Conservation (phyloP, 495 filamentous ascomycete species). For the Xylaria cubensis region DNA sequence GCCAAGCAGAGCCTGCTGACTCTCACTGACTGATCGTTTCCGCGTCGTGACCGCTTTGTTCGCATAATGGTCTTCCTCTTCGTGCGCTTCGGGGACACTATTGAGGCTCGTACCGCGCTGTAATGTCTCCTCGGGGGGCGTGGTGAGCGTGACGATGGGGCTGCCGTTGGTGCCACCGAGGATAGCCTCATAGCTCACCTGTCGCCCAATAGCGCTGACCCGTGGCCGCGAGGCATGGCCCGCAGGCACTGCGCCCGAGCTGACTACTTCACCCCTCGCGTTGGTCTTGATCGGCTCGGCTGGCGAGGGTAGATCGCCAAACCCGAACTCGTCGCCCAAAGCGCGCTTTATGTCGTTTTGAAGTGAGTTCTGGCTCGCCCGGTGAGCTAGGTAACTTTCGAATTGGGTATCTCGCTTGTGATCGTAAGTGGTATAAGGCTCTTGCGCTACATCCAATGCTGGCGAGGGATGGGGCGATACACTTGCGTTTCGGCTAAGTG, state of each 20-base stretch:
- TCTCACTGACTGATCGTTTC: conserved; percentile 18
- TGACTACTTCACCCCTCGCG: conserved; percentile 29
- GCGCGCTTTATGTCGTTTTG: conserved; percentile 45
- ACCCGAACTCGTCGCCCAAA: conserved; percentile 51
- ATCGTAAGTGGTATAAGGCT: conserved; percentile 37
- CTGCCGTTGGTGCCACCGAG: conserved; percentile 26
- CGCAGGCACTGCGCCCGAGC: conserved; percentile 29
- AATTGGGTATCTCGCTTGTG: conserved; percentile 46
- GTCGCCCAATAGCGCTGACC: conserved; percentile 32
- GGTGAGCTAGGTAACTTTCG: conserved; percentile 39
- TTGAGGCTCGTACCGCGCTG: conserved; percentile 35
- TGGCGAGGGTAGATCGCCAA: conserved; percentile 28
- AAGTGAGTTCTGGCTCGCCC: conserved; percentile 27
- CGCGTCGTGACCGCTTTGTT: conserved; percentile 1
- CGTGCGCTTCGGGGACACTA: conserved; percentile 38
- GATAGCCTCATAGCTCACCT: conserved; percentile 35
- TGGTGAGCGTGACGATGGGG: conserved; percentile 13
- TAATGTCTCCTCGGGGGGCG: conserved; percentile 30
- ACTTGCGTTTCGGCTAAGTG: conserved; percentile 23
- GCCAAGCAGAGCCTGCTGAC: conserved; percentile 26
- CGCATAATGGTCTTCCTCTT: conserved; percentile 32
- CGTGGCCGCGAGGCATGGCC: conserved; percentile 29
- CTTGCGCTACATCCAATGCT: background rate
- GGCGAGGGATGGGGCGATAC: conserved; percentile 12
- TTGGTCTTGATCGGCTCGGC: conserved; percentile 12